Percentiles rank a stretch among this genome's conserved stretches.
phyloP scores from a whole-genome alignment of 169 alveolate species.

The Sarcocystis neurona region DNA sequence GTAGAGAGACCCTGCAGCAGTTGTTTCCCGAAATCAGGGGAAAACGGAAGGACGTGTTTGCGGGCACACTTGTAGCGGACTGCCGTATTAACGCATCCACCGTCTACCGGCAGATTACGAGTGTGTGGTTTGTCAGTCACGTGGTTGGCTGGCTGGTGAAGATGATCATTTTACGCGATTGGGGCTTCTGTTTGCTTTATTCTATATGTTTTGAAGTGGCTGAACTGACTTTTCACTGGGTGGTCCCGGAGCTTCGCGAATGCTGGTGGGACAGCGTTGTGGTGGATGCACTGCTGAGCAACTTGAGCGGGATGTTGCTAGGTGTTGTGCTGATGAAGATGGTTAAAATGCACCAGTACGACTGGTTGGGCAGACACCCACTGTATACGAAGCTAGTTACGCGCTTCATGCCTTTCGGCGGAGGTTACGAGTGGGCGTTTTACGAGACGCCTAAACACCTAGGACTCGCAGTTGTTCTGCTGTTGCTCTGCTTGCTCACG shows the following conservation, averaged over 20 bases:
- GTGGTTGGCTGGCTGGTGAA: conserved; percentile 66
- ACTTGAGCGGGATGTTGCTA: conserved; percentile 65
- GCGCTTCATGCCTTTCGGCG: conserved; percentile 61
- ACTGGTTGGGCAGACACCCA: conserved; percentile 60
- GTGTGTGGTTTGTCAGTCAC: conserved; percentile 65
- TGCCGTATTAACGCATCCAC: conserved; percentile 44
- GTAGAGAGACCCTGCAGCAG: conserved; percentile 41
- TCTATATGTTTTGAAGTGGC: conserved; percentile 53
- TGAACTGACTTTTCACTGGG: conserved; percentile 69
- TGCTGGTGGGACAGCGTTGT: conserved; percentile 72
- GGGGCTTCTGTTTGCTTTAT: conserved; percentile 56
- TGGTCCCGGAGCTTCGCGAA: conserved; percentile 70
- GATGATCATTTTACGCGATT: conserved; percentile 64
- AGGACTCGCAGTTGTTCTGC: conserved; percentile 34
- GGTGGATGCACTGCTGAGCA: conserved; percentile 56
- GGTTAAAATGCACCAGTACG: conserved; percentile 22
- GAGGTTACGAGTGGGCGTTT: conserved; percentile 63
- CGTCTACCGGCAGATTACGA: conserved; percentile 43
- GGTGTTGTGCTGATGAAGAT: conserved; percentile 44
- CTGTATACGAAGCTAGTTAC: conserved; percentile 37
- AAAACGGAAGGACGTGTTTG: conserved; percentile 19
- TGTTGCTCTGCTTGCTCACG: conserved; percentile 37
- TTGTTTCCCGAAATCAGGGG: conserved; percentile 50
- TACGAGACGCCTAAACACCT: conserved; percentile 55
- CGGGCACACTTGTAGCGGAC: conserved; percentile 65